Conservation (phyloP, 345 rosid genomes). For the Camelina laxa region DNA sequence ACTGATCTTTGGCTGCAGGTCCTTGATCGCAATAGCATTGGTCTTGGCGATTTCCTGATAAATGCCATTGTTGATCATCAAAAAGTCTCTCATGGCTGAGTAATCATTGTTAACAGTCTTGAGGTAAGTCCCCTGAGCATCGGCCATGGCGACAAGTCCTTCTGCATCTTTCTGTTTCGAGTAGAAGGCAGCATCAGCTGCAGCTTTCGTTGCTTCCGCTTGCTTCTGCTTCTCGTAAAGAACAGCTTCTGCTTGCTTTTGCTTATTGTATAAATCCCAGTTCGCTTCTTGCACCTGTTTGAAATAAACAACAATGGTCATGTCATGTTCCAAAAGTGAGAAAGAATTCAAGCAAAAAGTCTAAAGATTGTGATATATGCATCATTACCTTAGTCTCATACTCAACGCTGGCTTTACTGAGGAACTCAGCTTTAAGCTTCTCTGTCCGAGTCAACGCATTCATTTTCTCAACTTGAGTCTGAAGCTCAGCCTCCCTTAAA, state of each 20-base stretch:
- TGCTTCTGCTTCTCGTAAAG: constrained; percentile 62
- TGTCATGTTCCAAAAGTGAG: neutral
- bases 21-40: constrained; percentile 63
- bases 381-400: constrained; percentile 70
- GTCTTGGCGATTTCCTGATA: constrained; percentile 66
- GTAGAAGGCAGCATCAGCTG: constrained; percentile 62
- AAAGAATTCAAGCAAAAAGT: neutral
- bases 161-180: constrained; percentile 72
- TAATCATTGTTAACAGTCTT: constrained; percentile 66
- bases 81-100: constrained; percentile 57
- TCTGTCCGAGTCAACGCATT: constrained; percentile 68
- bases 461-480: constrained; percentile 72
- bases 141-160: constrained; percentile 57
- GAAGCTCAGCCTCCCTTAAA: constrained; percentile 77
- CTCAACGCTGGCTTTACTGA: constrained; percentile 78
- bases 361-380: neutral
- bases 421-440: constrained; percentile 80
- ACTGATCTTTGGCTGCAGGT: constrained; percentile 71
- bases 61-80: constrained; percentile 65
- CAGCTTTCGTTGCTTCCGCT: constrained; percentile 64
- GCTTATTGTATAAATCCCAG: constrained; percentile 67
- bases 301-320: constrained; percentile 16
- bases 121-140: constrained; percentile 65
- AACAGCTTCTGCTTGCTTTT: constrained; percentile 66
- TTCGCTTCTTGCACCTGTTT: constrained; percentile 70